phyloP scores from a whole-genome alignment of 2,329 filamentous ascomycete species.

The Scopulariopsis brevicaulis region DNA sequence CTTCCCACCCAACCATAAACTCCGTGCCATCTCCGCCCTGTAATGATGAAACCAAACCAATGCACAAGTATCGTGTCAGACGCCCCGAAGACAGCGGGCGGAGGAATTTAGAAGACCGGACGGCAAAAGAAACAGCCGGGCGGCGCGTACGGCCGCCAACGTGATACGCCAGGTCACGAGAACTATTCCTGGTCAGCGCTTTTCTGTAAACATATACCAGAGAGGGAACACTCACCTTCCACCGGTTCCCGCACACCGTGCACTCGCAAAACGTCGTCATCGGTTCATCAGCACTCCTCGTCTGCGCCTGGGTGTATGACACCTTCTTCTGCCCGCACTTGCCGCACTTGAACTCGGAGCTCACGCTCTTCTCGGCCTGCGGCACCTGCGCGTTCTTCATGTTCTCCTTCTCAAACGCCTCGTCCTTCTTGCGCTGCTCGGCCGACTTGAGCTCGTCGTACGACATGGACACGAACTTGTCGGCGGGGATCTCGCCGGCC shows the following conservation, averaged over 20 bases:
- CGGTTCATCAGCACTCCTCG: slow-evolving; percentile 87
- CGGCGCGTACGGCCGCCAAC: neutral
- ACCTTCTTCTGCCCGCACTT: slow-evolving; percentile 92
- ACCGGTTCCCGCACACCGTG: slow-evolving; percentile 56
- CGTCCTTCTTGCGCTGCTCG: slow-evolving; percentile 66
- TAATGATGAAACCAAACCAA: neutral
- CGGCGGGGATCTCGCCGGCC: slow-evolving; percentile 57
- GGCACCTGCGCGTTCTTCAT: slow-evolving; percentile 96
- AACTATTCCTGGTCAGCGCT: slow-evolving; percentile 3
- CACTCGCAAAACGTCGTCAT: slow-evolving; percentile 70
- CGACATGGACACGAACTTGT: slow-evolving; percentile 74
- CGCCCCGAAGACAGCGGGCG: neutral
- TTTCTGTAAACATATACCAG: neutral
- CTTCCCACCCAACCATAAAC: neutral
- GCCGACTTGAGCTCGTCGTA: slow-evolving; percentile 85
- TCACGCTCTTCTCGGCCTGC: slow-evolving; percentile 83
- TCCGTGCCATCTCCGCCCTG: neutral
- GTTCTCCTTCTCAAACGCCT: slow-evolving; percentile 75
- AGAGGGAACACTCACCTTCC: slow-evolving; percentile 47
- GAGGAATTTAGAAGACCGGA: neutral
- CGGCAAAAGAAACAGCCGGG: neutral
- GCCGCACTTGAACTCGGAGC: slow-evolving; percentile 75
- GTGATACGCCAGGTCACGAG: slow-evolving; percentile 3
- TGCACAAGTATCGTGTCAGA: neutral
- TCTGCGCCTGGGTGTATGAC: slow-evolving; percentile 93